Evolutionary conservation across 257 asterid genomes (phyloP), one percentile per base, ranked within the genome.

Genomic region (Ilex aquifolium): DNA sequence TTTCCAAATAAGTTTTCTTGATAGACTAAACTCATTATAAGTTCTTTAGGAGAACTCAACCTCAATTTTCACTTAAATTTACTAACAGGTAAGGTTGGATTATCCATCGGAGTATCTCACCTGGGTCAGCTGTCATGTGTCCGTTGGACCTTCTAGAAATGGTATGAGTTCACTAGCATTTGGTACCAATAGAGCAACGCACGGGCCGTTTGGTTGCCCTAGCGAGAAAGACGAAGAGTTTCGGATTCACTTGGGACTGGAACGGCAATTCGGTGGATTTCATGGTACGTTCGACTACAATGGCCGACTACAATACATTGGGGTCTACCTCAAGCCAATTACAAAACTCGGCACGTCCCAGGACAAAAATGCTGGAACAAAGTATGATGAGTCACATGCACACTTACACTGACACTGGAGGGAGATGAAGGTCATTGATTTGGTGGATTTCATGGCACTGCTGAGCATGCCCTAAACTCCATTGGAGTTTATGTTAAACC

Each of bases 401-500:
- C 27, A 21, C 27, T 0, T 21, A 21, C 27, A 21, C 27, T 21
- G 27, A 21, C 27, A 21, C 1, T 21, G 27, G 27, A 21, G 27
- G 27, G 27, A 21, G 27, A 0, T 21, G 27, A 21, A 21, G 27
- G 27, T 21, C 5, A 3, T 29, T 31, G 31, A 27, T 55, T 55
- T 55, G 59, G 32, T 21, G 59, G 59, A 55, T 55, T 55, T 55
- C 36, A 55, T 55, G 59, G 59, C 13, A 10, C 59, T 0, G 32
- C 59, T 7, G 32, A 21, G 4, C 4, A 55, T 29, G 15, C 12
- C 31, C 15, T 55, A 7, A 55, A n/a, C 3, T 55, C 59, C 14
- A 55, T 55, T 55, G 59, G 59, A 55, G 10, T 27, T 6, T 55
- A 29, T 11, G 15, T 55, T 31, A 10, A 55, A 1, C 57, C 57